Conservation (phyloP, 192 early-diverging fungal genomes). For the Backusella tarrabulga region DNA sequence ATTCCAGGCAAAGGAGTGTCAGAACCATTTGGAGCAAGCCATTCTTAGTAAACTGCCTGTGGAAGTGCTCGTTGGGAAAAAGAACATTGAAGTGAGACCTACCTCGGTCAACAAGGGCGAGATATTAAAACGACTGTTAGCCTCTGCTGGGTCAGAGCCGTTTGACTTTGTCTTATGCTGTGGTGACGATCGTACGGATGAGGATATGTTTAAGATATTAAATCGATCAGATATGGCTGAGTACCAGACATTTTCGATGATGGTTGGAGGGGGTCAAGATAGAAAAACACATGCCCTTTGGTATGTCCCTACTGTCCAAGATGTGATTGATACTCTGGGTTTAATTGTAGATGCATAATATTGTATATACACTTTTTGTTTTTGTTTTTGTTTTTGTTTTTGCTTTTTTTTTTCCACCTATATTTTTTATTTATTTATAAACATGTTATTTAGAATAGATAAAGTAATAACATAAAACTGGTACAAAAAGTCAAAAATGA, state of each 20-base stretch:
- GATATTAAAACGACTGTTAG: conserved; percentile 86
- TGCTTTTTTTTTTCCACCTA: too few relatives aligned
- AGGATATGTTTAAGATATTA: conserved; percentile 85
- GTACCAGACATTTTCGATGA: conserved; percentile 61
- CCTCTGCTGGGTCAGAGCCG: conserved; percentile 44
- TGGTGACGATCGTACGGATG: conserved; percentile 97
- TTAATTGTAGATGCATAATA: conserved; percentile 8
- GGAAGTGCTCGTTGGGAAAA: conserved; percentile 94
- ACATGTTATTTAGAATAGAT: background rate
- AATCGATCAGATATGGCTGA: conserved; percentile 14
- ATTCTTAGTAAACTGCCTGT: conserved; percentile 92
- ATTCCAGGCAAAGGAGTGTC: conserved; percentile 98
- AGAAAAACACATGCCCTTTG: conserved; percentile 88
- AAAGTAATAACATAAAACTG: background rate
- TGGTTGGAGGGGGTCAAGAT: conserved; percentile 71
- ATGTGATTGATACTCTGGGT: conserved; percentile 52
- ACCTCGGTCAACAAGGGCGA: conserved; percentile 94
- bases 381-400: background rate
- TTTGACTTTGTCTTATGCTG: conserved; percentile 92
- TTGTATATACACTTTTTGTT: background rate
- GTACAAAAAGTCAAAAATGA: background rate
- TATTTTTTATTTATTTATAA: background rate
- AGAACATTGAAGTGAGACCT: conserved; percentile 95
- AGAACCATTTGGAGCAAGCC: conserved; percentile 91
- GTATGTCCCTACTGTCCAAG: conserved; percentile 71